phyloP scores from a whole-genome alignment of 441 rosid genomes.

The Aquilaria agallochum region DNA sequence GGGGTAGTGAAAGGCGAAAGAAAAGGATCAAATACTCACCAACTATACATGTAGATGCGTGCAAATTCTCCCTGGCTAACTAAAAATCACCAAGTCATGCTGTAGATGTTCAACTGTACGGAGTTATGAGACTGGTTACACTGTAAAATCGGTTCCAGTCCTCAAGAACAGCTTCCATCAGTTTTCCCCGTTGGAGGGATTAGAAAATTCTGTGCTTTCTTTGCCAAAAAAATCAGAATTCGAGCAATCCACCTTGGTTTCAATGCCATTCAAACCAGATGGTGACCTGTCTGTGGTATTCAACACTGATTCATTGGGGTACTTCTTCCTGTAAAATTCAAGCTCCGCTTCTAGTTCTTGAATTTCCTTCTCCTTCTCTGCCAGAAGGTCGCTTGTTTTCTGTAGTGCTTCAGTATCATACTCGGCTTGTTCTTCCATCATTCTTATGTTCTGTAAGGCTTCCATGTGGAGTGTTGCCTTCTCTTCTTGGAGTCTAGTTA shows the following conservation, averaged over 20 bases:
- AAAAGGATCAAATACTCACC: too few relatives aligned
- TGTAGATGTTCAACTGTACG: too few relatives aligned
- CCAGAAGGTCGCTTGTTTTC: constrained; percentile 62
- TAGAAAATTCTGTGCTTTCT: constrained; percentile 2
- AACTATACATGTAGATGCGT: too few relatives aligned
- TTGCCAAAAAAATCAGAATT: constrained; percentile 14
- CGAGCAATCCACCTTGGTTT: constrained; percentile 13
- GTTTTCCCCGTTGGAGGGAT: too few relatives aligned
- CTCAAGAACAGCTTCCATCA: too few relatives aligned
- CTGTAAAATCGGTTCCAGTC: too few relatives aligned
- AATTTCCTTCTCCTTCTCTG: constrained; percentile 75
- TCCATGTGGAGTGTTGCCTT: constrained; percentile 90
- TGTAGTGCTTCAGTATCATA: constrained; percentile 88
- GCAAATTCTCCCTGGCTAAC: too few relatives aligned
- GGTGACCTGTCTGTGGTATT: constrained; percentile 17
- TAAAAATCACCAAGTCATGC: too few relatives aligned
- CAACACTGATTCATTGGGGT: constrained; percentile 20
- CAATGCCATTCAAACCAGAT: constrained; percentile 15
- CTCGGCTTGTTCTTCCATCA: constrained; percentile 99
- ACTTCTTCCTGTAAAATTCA: constrained; percentile 51
- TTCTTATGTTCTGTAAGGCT: constrained; percentile 80
- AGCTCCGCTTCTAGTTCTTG: constrained; percentile 87
- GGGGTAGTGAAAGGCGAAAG: too few relatives aligned
- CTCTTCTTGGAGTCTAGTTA: constrained; percentile 92
- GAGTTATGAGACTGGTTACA: too few relatives aligned